Base-by-base conservation (phyloP, 192 early-diverging fungal genomes). In the Mortierella claussenii region DNA sequence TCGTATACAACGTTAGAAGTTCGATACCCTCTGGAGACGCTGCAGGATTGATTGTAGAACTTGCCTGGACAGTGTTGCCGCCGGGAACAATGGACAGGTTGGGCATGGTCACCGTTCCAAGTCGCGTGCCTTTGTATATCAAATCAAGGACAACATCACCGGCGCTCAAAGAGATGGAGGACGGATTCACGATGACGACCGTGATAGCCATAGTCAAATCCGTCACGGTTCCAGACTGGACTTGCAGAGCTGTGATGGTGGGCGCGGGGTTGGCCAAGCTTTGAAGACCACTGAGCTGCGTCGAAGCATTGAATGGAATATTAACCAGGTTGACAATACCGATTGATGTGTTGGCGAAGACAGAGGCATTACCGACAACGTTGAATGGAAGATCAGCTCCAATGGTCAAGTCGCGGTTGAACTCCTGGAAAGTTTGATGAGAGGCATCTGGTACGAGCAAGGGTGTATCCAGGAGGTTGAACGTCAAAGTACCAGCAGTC, bases 181-280 rank as follows among this genome's bases (percentile, higher is more conserved):
- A 79, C 18, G 86, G 84, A 51, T 87, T 86, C 27, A 33, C 15
- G 56, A 88, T 81, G 2, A 68, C 64, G 9, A 79, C 78, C 26
- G 52, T 48, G 56, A 88, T 81, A 11, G 65, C 68, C 48, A 88
- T 47, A 3, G 76, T 46, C 20, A 88, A 30, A 42, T 61, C 64
- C 10, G 69, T 69, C 43, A 56, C 17, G 0, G 79, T 79, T 20
- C 85, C 85, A 34, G 68, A 81, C 30, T 62, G 57, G 32, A 87
- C 76, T 55, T 85, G 80, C 27, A 87, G 55, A 43, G 81, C 57
- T 20, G 82, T 83, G 32, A 74, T 60, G 17, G 79, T 60, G 17
- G 81, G 80, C 20, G 81, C 50, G n/a, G 68, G 76, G 46, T 76
- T 79, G 45, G 49, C 42, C 27, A 88, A 69, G 21, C 80, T 70